phyloP scores from a whole-genome alignment of 1,284 basidiomycete species.

The Lentinula novae-zelandiae region DNA sequence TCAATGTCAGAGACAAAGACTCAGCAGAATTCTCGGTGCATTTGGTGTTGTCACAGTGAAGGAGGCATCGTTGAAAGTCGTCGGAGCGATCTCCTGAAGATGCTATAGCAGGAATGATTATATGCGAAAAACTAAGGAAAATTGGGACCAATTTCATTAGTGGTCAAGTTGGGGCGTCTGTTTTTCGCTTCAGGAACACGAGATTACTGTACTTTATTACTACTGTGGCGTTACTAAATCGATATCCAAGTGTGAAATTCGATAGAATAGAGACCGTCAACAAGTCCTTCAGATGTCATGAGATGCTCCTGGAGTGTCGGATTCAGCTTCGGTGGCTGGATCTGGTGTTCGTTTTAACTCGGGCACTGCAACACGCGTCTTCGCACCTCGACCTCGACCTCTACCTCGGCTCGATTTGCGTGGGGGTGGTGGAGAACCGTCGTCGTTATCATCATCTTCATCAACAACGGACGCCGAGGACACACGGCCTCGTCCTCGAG shows the following conservation, averaged over 20 bases:
- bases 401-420: conserved; percentile 21
- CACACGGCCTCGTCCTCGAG: conserved; percentile 11
- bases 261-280: background rate
- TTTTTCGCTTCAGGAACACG: background rate
- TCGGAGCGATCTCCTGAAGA: conserved; percentile 13
- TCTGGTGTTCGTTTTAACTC: background rate
- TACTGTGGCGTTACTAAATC: no score
- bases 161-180: background rate
- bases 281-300: background rate
- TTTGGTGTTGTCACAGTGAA: conserved; percentile 6
- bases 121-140: background rate
- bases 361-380: background rate
- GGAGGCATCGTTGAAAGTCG: conserved; percentile 12
- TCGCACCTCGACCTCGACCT: conserved; percentile 26
- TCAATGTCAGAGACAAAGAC: conserved; percentile 42
- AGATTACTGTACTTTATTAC: background rate
- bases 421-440: background rate
- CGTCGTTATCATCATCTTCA: conserved; percentile 9
- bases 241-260: no score
- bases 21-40: conserved; percentile 12
- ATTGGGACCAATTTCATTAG: background rate
- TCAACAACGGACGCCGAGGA: background rate
- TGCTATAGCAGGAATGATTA: background rate
- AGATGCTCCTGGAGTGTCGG: background rate
- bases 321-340: background rate